Base-by-base conservation (phyloP, 1,284 basidiomycete genomes). In the Veloboletus limbatus region DNA sequence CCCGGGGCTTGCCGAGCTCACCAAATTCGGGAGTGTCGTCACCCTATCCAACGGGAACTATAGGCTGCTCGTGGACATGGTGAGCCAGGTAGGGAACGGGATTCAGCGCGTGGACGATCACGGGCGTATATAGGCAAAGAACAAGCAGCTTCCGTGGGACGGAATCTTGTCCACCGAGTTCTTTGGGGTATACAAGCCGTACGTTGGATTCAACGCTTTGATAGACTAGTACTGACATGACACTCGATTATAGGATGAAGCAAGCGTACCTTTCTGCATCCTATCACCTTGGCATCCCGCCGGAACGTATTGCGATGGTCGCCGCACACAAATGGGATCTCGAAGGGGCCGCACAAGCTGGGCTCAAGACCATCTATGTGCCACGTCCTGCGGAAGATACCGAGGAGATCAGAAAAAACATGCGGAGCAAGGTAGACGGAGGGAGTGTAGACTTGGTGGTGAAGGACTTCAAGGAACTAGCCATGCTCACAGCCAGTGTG, bases 1-100 rank as follows among this genome's bases (percentile, higher is more conserved):
- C 8, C 63, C 69, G 1, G 79, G 79, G 0, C 64, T 86, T 14
- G 52, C 70, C 37, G 66, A 65, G 1, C 60, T 85, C 37, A 80
- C 78, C 66, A 73, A 77, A 42, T 57, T 75, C 8, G 63, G 63
- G 0, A 71, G 82, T 41, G 71, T 84, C 6, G 71, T 71, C 1
- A 69, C 76, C 3, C 66, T 86, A 0, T 83, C 83, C 0, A 85
- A 85, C 48, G 84, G 81, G 4, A 85, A 78, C 55, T 66, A 81
- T 30, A 68, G 77, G 13, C 66, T 83, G 3, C 68, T 85, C 5
- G 64, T 80, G 0, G 80, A 85, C 54, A 76, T 84, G 78, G 82
- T 78, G 39, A 47, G 39, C 18, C 8, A 13, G n/a, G 16, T 18
- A 8, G 20, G 25, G 14, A n/a, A 17, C 21, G 31, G 25, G 2